Evolutionary conservation across 495 filamentous ascomycete genomes (phyloP).

Genomic region (Ascodesmis nigricans): DNA sequence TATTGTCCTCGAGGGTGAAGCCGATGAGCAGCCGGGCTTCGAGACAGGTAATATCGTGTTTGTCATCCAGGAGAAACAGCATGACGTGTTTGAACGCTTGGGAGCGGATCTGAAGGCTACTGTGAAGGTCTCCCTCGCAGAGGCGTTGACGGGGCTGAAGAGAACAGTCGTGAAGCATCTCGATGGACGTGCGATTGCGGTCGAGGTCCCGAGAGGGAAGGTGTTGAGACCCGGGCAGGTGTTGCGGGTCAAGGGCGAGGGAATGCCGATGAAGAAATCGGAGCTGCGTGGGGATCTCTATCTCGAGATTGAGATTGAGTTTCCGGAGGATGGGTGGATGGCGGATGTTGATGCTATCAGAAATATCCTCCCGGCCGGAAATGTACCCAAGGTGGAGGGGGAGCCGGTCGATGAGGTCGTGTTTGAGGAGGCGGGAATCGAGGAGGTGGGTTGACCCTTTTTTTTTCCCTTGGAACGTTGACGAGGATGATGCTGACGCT

Average conservation of each 20-base stretch:
- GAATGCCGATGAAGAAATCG: conserved; percentile 77
- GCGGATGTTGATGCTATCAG: conserved; percentile 42
- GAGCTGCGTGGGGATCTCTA: conserved; percentile 75
- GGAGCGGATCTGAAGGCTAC: conserved; percentile 66
- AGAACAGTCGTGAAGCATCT: conserved; percentile 81
- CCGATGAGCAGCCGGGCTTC: conserved; percentile 77
- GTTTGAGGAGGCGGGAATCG: conserved; percentile 58
- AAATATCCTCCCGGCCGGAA: conserved; percentile 45
- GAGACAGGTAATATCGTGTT: conserved; percentile 89
- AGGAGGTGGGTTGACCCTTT: conserved; percentile 35
- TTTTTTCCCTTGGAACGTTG: neutral
- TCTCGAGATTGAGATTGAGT: conserved; percentile 63
- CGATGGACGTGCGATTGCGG: conserved; percentile 72
- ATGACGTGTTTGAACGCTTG: conserved; percentile 55
- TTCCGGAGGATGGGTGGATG: conserved; percentile 70
- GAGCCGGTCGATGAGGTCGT: conserved; percentile 70
- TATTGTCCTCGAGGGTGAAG: conserved; percentile 81
- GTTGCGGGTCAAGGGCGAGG: conserved; percentile 66
- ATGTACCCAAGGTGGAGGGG: conserved; percentile 29
- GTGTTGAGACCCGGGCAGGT: conserved; percentile 60
- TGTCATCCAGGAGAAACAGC: conserved; percentile 56
- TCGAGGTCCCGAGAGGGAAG: conserved; percentile 52
- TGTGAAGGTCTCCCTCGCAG: conserved; percentile 56
- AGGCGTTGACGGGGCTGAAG: conserved; percentile 72
- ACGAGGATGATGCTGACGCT: conserved; percentile 20